Conservation (phyloP, 768 basidiomycete species). For the Gelatoporia subvermispora region DNA sequence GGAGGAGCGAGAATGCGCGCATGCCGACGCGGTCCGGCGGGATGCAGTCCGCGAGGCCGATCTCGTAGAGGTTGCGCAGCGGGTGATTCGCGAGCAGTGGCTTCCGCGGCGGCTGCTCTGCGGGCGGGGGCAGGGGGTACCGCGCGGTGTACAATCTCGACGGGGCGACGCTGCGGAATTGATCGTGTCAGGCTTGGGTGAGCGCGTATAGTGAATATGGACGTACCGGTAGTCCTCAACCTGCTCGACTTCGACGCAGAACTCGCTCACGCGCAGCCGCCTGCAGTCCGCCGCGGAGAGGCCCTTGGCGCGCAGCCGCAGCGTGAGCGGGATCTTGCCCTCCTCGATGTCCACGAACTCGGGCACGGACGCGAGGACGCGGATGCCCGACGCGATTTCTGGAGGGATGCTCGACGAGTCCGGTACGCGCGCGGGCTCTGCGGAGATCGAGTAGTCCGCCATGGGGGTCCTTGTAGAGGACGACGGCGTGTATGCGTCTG, state of each 20-base stretch:
- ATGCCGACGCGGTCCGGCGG: conserved; percentile 23
- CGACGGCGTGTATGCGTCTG: conserved; percentile 29
- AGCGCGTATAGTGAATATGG: neutral
- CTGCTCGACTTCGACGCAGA: conserved; percentile 58
- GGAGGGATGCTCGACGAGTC: conserved; percentile 36
- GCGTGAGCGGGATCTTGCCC: conserved; percentile 44
- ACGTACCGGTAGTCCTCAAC: conserved; percentile 62
- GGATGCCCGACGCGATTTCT: conserved; percentile 55
- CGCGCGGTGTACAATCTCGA: conserved; percentile 36
- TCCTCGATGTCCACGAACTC: conserved; percentile 44
- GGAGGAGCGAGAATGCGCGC: conserved; percentile 47
- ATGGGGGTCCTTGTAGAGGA: conserved; percentile 29
- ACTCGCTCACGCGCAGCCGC: conserved; percentile 50
- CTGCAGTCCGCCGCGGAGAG: conserved; percentile 45
- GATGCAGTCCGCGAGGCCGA: conserved; percentile 33
- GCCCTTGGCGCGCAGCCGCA: conserved; percentile 57
- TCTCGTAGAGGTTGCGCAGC: conserved; percentile 38
- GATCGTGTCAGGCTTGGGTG: neutral
- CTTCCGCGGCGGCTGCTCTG: conserved; percentile 58
- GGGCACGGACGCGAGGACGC: conserved; percentile 62
- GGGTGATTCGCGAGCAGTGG: conserved; percentile 55
- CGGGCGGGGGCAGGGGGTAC: conserved; percentile 52
- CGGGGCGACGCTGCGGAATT: conserved; percentile 34
- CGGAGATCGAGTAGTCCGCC: conserved; percentile 24
- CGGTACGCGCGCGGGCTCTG: conserved; percentile 8